A percentile compares a stretch with the other conserved stretches of the same genome.
phyloP scores from a whole-genome alignment of 73 alveolate species.

The Stentor roeselii region DNA sequence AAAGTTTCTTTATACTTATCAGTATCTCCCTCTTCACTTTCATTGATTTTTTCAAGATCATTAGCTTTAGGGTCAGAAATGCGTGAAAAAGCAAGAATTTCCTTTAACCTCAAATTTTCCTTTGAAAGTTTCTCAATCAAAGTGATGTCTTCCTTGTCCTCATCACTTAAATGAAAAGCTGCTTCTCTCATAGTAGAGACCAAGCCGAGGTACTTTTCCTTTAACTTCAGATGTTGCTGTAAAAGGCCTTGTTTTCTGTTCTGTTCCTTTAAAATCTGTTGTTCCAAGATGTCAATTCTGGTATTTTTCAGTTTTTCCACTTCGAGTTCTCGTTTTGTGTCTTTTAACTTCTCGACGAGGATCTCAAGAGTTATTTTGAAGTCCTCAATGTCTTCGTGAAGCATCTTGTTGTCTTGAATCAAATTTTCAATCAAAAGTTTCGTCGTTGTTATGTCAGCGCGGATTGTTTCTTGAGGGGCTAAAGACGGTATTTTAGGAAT shows the following conservation, averaged over 20 bases:
- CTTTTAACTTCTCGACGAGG: neutral
- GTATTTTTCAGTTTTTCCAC: slow-evolving; percentile 25
- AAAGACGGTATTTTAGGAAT: neutral
- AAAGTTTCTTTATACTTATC: slow-evolving; percentile 13
- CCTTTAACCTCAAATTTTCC: neutral
- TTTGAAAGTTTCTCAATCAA: neutral
- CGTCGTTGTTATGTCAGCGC: neutral
- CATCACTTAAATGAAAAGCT: slow-evolving; percentile 10
- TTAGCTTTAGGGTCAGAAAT: slow-evolving; percentile 15
- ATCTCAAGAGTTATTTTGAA: neutral
- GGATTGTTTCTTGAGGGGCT: neutral
- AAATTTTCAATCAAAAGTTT: slow-evolving; percentile 11
- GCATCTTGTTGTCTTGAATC: slow-evolving; percentile 26
- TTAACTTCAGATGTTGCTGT: slow-evolving; percentile 5
- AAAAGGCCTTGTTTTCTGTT: slow-evolving; percentile 3
- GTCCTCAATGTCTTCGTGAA: slow-evolving; percentile 22
- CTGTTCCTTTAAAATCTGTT: slow-evolving; percentile 7
- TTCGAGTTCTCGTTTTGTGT: slow-evolving; percentile 13
- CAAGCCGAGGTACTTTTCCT: neutral
- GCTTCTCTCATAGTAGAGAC: slow-evolving; percentile 14
- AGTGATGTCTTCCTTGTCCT: slow-evolving; percentile 15
- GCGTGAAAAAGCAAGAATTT: slow-evolving; percentile 5
- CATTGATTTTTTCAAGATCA: neutral
- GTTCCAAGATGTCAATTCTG: slow-evolving; percentile 12
- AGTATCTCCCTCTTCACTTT: neutral